Base-by-base conservation (phyloP, 2,329 filamentous ascomycete genomes). In the Fusarium protoensiforme region DNA sequence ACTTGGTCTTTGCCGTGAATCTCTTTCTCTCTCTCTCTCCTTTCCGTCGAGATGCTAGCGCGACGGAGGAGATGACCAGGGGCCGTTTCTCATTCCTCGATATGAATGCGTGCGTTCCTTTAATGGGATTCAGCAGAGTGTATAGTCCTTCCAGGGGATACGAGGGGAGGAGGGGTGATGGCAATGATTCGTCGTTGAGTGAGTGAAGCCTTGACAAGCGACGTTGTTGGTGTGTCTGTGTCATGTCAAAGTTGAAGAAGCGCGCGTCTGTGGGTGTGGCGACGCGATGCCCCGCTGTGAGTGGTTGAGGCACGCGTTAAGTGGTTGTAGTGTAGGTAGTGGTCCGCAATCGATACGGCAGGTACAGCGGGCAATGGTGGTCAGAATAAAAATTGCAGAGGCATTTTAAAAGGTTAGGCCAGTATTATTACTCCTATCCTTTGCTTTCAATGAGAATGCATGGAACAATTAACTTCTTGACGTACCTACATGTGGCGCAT, bases 211-310 rank as follows among this genome's bases (percentile, higher is more conserved):
- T 29, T n/a, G 24, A 48, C 56, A 43, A 59, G 39, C 36, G 27
- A 59, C 24, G 36, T 13, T 29, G 58, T 68, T 46, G 56, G 58
- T 71, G 58, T 71, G 68, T 59, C 36, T 20, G 36, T 59, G 54
- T 57, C 38, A 59, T 43, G 61, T 61, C 66, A 63, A 73, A 60
- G 71, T 77, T 68, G 66, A 46, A 73, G 70, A 74, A 73, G 68
- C 74, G 74, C 64, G 72, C 63, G 69, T 70, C 64, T 71, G 67
- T 41, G 56, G 65, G 35, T 65, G 43, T 65, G 43, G 66, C 62
- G 74, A 76, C 78, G 75, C 78, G 75, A 71, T 73, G 72, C 73
- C 77, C 74, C 74, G 74, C 78, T 72, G 64, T 67, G 64, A 73
- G 64, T 74, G 72, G 75, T 36, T 54, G 61, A 63, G 62, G 62